Evolutionary conservation across 1,139 yeast genomes (phyloP), one percentile per base, ranked within the genome.

Genomic region (Chernovozyma aurita): DNA sequence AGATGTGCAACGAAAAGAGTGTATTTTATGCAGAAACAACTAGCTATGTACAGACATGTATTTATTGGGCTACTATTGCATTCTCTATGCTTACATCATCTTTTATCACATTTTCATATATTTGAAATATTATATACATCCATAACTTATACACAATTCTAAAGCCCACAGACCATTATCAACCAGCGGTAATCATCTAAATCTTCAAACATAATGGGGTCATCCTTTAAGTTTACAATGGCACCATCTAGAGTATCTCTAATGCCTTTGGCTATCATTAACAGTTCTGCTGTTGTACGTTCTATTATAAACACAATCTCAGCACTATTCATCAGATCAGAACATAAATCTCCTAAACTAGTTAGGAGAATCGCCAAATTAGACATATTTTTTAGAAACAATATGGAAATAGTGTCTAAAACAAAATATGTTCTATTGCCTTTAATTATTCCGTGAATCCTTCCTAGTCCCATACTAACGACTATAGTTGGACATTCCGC

Each of bases 181-280:
- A 32, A 15, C 35, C 35, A 32, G 29, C 27, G 30, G 22, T 32
- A 25, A 21, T 27, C 29, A 11, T 27, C 24, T 14, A 32, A 20
- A 13, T 7, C 18, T 12, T 20, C 14, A 21, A 29, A 30, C 6
- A 26, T 8, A 14, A 16, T 26, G 8, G 6, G 28, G 18, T 16
- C 11, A 9, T 20, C 9, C 5, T 24, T 8, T n/a, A 24, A 11
- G 11, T 26, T 30, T 18, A 36, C 17, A 12, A 26, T 18, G 22
- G 30, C 17, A 14, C 30, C 27, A 18, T 32, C 31, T 4, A 36
- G 13, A 3, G 35, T 28, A 4, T 24, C 15, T 15, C 14, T 24
- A 13, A 28, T 29, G 9, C 18, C 17, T 6, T n/a, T 16, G 18
- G 25, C 25, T 26, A 26, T 6, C 11, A 7, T 13, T 16, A 12